Percentiles rank a stretch among this genome's conserved stretches.
Conservation (phyloP, 352 stramenopile species). For the Phytophthora tentaculata region DNA sequence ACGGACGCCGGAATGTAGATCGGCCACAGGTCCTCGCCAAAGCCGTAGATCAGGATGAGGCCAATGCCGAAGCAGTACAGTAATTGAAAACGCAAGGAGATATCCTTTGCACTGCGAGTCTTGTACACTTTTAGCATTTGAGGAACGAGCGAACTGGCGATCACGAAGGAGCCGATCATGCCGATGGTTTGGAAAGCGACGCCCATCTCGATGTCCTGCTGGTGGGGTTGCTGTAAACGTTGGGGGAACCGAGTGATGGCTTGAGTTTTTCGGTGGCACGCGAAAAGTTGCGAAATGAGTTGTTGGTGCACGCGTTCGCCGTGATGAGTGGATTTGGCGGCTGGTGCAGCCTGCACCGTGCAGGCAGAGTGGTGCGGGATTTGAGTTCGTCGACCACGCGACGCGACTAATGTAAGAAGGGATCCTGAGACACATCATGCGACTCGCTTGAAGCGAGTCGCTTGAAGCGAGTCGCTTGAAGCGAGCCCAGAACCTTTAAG, state of each 20-base stretch:
- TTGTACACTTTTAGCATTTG: constrained; percentile 68
- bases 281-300: constrained; percentile 27
- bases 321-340: constrained; percentile 20
- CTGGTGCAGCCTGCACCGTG: constrained; percentile 19
- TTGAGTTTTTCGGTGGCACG: neutral
- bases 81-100: constrained; percentile 53
- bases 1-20: constrained; percentile 63
- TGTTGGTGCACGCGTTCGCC: neutral
- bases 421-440: constrained; percentile 28
- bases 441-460: no score
- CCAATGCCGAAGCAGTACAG: constrained; percentile 50
- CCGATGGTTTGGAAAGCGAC: constrained; percentile 60
- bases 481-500: no score
- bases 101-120: constrained; percentile 67
- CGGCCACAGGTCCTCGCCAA: constrained; percentile 55
- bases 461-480: no score
- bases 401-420: constrained; percentile 16
- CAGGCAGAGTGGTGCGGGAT: constrained; percentile 14
- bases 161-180: constrained; percentile 66
- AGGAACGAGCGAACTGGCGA: constrained; percentile 60
- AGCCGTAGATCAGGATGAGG: constrained; percentile 54
- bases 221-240: no score
- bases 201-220: constrained; percentile 23
- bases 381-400: constrained; percentile 22
- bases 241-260: no score